Evolutionary conservation across 2,329 filamentous ascomycete genomes (phyloP), one percentile per base, ranked within the genome.

Genomic region (Fusarium mexicanum): DNA sequence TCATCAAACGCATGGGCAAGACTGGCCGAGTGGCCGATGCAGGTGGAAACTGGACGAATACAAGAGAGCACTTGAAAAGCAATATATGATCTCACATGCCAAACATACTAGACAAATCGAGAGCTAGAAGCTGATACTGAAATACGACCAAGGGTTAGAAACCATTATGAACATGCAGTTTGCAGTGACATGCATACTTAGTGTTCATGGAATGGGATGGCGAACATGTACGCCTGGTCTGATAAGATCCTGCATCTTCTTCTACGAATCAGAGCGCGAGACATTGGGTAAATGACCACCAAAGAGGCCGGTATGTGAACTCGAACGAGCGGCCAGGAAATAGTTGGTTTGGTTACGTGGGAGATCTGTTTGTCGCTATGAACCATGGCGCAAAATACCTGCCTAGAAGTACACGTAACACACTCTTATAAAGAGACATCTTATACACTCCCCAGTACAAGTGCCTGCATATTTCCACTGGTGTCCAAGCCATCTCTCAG

Each of bases 311-410:
- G 44, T 46, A 26, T 35, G n/a, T 35, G 10, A 38, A 38, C 41
- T 43, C 18, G 29, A 55, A 53, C 26, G 31, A 47, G 26, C 18
- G 35, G 35, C 37, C 37, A 29, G 33, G 41, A 22, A 44, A 40
- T 26, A 33, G n/a, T 26, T 31, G 40, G n/a, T 18, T 43, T 50
- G 44, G 37, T 37, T 18, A 17, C 17, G n/a, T 20, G n/a, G 24
- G 33, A 47, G n/a, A 58, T 64, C 43, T 64, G 59, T 73, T 60
- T 64, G 54, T 69, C 50, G 58, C 68, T 64, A 59, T 71, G 20
- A 48, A 29, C 26, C 37, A 38, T 38, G 50, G 14, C 16, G 37
- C 20, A 41, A 41, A 18, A 41, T 18, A 55, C 33, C n/a, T 53
- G 13, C 50, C 50, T 41, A 35, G 31, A 35, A 24, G 48, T 14